phyloP scores from a whole-genome alignment of 768 basidiomycete genomes.

The Pleurotus sapidus region DNA sequence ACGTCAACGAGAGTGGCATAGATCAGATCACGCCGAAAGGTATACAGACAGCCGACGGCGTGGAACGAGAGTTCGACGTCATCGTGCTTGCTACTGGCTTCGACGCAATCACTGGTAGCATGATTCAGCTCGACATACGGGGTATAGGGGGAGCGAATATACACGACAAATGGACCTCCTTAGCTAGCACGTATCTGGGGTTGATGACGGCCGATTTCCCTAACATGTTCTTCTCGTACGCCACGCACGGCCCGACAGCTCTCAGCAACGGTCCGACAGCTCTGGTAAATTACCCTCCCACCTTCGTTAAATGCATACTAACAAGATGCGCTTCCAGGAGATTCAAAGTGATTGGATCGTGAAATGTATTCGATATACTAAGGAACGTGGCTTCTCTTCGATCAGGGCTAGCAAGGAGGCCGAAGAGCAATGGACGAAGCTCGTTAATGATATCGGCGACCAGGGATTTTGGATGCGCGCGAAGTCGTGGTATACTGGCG shows the following conservation, averaged over 20 bases:
- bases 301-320: background rate
- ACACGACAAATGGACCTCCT: constrained; percentile 13
- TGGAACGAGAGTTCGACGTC: constrained; percentile 11
- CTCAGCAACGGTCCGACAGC: constrained; percentile 12
- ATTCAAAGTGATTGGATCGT: constrained; percentile 15
- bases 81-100: constrained; percentile 15
- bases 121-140: constrained; percentile 13
- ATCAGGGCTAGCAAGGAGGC: constrained; percentile 11
- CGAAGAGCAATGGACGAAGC: constrained; percentile 9
- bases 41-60: constrained; percentile 10
- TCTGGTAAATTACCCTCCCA: constrained; percentile 4
- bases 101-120: constrained; percentile 12
- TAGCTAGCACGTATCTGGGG: constrained; percentile 14
- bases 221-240: constrained; percentile 16
- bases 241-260: constrained; percentile 13
- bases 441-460: background rate
- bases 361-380: constrained; percentile 9
- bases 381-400: background rate
- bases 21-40: constrained; percentile 11
- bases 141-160: constrained; percentile 12
- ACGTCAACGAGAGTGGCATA: constrained; percentile 13
- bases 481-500: constrained; percentile 15
- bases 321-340: constrained; percentile 7
- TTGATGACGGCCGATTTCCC: constrained; percentile 11
- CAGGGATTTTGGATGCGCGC: constrained; percentile 3